Evolutionary conservation across 2,329 filamentous ascomycete genomes (phyloP), one percentile per base, ranked within the genome.

Genomic region (Talaromyces sp.): DNA sequence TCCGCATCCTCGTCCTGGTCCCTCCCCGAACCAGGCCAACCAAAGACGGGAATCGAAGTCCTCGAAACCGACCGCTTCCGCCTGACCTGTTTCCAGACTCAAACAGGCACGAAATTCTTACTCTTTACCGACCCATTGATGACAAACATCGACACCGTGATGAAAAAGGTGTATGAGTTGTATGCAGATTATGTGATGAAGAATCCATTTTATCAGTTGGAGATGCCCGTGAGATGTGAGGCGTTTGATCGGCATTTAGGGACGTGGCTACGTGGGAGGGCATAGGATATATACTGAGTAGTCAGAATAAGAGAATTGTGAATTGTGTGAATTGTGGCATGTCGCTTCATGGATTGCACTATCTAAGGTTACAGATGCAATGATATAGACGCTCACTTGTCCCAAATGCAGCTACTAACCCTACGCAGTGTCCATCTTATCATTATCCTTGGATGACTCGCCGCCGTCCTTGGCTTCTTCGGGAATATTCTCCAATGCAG

Each of bases 131-230:
- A 98, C 78, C 89, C 89, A 17, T 87, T 92, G 69, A 93, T 96
- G 81, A 87, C 70, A 31, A 96, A 96, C 73, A 89, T 96, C 45
- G 95, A 98, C 72, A 84, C 87, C 13, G 90, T 94, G 52, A 89
- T 97, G 71, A 86, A 88, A 75, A 90, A 88, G 77, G 89, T 97
- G 72, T 98, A 99, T 77, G 95, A 98, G 77, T 81, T 98, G 61
- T 99, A 98, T 81, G 87, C 92, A 60, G 95, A 99, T 79, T 98
- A 92, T 77, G 95, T 99, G 71, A 98, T 97, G 92, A 99, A 98
- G 84, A 99, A 99, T 78, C 95, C 95, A 0, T 99, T 99, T 75
- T 98, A 98, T 80, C 93, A 95, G 74, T 84, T 97, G 65, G 95
- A 99, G 81, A 99, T 98, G 93, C 95, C 95, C 7, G 88, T 99